Base-by-base conservation (phyloP, 495 filamentous ascomycete species). In the Aspergillus haitiensis region DNA sequence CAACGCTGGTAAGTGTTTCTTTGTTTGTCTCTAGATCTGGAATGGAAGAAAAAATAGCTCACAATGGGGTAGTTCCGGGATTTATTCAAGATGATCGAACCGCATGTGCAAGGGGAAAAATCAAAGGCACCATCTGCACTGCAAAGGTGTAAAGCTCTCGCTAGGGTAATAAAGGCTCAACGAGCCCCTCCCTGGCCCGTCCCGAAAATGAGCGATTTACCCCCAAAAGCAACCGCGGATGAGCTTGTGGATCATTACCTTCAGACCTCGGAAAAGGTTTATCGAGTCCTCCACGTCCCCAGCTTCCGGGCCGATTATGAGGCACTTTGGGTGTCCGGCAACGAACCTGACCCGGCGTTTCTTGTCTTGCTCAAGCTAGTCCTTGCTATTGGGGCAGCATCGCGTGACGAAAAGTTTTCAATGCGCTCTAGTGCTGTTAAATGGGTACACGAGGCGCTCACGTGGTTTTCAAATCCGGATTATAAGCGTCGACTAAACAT, bases 211-310 rank as follows among this genome's bases (percentile, higher is more conserved):
- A 0, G 61, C 46, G 62, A 67, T 52, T 52, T 86, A 13, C 84
- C 84, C 0, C 62, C 72, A 0, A 81, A 80, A 55, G 67, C 71
- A 2, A 53, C 83, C 7, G 78, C 82, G 8, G 70, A 77, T 42
- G 36, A 59, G 6, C 68, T 79, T 7, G 62, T 73, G 21, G 73
- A 75, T 1, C 75, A 72, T 0, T 73, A 80, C 46, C 70, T 78
- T 3, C 74, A 72, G 37, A 65, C 79, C 5, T 70, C 68, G 6
- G 82, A 86, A 48, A 56, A 49, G 0, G 68, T 83, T 55, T 72
- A 84, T 57, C 75, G 85, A 12, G 78, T 89, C 9, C 51, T 87
- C 7, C 84, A 87, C 59, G 64, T 84, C 16, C 83, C 84, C 0
- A 75, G 73, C 0, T 87, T 90, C 59, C 78, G 65, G 64, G 65